Conservation (phyloP, 1,139 yeast species). For the Suhomyces ambrosiae region DNA sequence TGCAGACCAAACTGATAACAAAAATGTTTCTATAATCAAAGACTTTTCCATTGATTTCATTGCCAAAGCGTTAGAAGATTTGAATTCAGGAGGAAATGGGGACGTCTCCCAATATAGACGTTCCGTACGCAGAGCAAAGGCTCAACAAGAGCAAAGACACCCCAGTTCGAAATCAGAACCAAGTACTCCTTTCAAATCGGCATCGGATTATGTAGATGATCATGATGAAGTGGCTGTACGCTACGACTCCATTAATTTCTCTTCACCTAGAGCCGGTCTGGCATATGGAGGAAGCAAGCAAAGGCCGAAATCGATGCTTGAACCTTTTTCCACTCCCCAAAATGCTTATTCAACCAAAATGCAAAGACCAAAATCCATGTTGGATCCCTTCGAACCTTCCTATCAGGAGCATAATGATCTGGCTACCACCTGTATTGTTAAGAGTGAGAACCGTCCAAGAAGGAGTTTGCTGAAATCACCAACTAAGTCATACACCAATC, state of each 20-base stretch:
- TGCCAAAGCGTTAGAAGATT: constrained; percentile 64
- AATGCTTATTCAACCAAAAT: neutral
- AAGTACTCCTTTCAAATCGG: constrained; percentile 25
- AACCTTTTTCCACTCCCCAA: constrained; percentile 5
- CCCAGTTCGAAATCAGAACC: constrained; percentile 18
- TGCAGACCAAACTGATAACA: constrained; percentile 12
- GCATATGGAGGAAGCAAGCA: constrained; percentile 3
- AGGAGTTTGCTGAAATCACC: constrained; percentile 16
- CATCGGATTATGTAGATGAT: constrained; percentile 40
- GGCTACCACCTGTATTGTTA: constrained; percentile 21
- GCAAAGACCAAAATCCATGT: constrained; percentile 47
- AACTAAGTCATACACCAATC: constrained; percentile 34
- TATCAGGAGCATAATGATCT: constrained; percentile 15
- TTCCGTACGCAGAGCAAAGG: constrained; percentile 35
- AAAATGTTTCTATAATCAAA: constrained; percentile 40
- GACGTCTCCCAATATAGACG: constrained; percentile 49
- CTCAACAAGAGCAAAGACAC: constrained; percentile 16
- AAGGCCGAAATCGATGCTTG: constrained; percentile 50
- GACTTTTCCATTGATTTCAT: constrained; percentile 52
- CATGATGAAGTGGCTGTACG: constrained; percentile 42
- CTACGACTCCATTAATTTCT: constrained; percentile 38
- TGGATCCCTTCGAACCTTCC: constrained; percentile 17
- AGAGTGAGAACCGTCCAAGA: constrained; percentile 11
- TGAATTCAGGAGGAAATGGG: constrained; percentile 67
- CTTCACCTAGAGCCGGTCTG: constrained; percentile 15